phyloP scores from a whole-genome alignment of 106 monocot genomes.

The Acanthochlamys bracteata region DNA sequence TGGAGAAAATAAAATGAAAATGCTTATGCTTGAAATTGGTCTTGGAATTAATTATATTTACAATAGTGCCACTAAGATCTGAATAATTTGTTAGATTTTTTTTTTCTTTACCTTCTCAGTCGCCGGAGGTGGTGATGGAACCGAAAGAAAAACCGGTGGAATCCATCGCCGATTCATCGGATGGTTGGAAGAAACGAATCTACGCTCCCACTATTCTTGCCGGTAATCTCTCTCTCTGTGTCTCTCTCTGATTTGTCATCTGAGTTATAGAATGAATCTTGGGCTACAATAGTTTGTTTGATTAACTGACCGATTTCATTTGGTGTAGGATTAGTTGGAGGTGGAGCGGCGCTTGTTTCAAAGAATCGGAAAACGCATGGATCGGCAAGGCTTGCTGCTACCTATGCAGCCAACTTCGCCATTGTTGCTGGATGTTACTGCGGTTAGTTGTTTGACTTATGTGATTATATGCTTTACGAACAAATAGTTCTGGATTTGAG shows the following conservation, averaged over 20 bases:
- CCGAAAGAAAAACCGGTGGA: background rate
- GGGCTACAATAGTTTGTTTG: background rate
- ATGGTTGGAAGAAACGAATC: constrained; percentile 55
- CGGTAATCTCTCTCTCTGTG: constrained; percentile 14
- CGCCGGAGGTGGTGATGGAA: constrained; percentile 2
- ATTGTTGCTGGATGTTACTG: constrained; percentile 77
- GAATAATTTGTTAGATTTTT: too few relatives aligned
- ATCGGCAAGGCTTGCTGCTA: constrained; percentile 21
- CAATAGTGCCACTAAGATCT: too few relatives aligned
- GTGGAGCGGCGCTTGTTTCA: constrained; percentile 51
- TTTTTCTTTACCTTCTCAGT: background rate
- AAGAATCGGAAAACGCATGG: constrained; percentile 53
- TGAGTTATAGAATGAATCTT: background rate
- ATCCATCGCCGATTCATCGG: constrained; percentile 8
- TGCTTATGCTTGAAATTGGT: too few relatives aligned
- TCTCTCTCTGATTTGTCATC: background rate
- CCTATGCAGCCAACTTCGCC: constrained; percentile 66
- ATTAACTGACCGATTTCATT: background rate
- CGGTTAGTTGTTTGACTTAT: constrained; percentile 51
- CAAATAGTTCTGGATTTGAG: too few relatives aligned
- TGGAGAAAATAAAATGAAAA: too few relatives aligned
- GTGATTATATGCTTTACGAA: too few relatives aligned
- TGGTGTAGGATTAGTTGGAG: constrained; percentile 41
- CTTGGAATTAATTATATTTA: too few relatives aligned
- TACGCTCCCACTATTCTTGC: constrained; percentile 38